A percentile compares a stretch with the other conserved stretches of the same genome.
Conservation (phyloP, 768 basidiomycete species). For the Boletus subparvulus region DNA sequence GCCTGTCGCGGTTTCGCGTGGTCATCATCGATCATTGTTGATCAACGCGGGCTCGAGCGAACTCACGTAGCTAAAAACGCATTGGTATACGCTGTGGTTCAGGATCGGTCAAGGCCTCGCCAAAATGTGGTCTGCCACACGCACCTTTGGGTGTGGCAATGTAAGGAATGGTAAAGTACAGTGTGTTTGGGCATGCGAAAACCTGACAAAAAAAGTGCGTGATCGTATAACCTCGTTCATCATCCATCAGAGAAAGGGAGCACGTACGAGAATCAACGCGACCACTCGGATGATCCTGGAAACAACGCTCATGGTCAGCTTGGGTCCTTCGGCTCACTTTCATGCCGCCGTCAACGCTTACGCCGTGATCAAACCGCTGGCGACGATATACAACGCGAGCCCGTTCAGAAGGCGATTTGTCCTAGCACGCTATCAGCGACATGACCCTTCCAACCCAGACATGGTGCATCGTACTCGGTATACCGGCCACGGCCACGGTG, state of each 20-base stretch:
- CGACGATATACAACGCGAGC: background rate
- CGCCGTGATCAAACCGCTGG: slow-evolving; percentile 1
- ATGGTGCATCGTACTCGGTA: background rate
- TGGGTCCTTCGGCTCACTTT: background rate
- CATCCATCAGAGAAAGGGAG: background rate
- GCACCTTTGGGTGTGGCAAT: background rate
- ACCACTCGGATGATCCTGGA: background rate
- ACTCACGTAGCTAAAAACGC: slow-evolving; percentile 1
- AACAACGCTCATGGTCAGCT: background rate
- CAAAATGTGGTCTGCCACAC: background rate
- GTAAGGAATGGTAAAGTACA: slow-evolving; percentile 1
- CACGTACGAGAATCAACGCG: background rate
- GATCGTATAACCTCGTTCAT: background rate
- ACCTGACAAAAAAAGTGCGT: background rate
- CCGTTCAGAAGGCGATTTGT: background rate
- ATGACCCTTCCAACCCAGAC: background rate
- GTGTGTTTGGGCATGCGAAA: background rate
- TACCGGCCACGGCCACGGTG: background rate
- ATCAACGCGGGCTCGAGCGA: background rate
- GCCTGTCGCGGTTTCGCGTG: background rate
- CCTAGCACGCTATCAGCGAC: background rate
- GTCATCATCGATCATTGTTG: background rate
- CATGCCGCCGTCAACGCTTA: background rate
- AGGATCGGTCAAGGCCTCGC: background rate
- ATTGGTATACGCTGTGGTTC: background rate